Base-by-base conservation (phyloP, 371 early-diverging fungal species). In the Apophysomyces ossiformis region DNA sequence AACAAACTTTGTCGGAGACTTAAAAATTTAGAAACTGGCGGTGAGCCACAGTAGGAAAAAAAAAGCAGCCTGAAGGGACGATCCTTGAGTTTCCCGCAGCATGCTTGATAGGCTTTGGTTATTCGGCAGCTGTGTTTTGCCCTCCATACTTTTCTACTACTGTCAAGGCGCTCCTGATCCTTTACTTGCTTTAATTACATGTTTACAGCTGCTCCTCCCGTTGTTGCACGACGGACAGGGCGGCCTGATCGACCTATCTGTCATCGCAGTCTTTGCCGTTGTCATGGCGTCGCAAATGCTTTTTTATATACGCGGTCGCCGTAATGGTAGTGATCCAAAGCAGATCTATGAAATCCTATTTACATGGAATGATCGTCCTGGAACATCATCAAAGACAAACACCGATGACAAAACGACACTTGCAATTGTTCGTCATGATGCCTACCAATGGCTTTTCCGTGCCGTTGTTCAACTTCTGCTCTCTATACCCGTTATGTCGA, bases 231-330 rank as follows among this genome's bases (percentile, higher is more conserved):
- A 67, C 57, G 61, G 63, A 7, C 38, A 44, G 32, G 67, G 67
- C 16, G n/a, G 15, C 18, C 26, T 57, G n/a, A 62, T 67, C 18
- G 62, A 67, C 46, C 62, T 62, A 11, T 54, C 67, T 7, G 45
- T 56, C 1, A 41, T 62, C 36, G 69, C 71, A 7, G 57, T 68
- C 2, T 45, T 74, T 61, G 66, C 74, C 15, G 47, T 62, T 21
- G 60, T 70, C 21, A 68, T 71, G 64, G 63, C 65, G 32, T 71
- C 68, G 13, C 64, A 71, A n/a, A 74, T 74, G 74, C 13, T 68
- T 0, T 57, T 61, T 21, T 74, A 65, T 21, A 59, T 74, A 15
- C 59, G 35, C 15, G 69, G 69, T 61, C 67, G 73, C 32, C 69
- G 21, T 18, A 60, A 26, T 11, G 44, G 60, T 44, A 66, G 66